Base-by-base conservation (phyloP, 2,329 filamentous ascomycete genomes). In the Xylariaceae sp. region DNA sequence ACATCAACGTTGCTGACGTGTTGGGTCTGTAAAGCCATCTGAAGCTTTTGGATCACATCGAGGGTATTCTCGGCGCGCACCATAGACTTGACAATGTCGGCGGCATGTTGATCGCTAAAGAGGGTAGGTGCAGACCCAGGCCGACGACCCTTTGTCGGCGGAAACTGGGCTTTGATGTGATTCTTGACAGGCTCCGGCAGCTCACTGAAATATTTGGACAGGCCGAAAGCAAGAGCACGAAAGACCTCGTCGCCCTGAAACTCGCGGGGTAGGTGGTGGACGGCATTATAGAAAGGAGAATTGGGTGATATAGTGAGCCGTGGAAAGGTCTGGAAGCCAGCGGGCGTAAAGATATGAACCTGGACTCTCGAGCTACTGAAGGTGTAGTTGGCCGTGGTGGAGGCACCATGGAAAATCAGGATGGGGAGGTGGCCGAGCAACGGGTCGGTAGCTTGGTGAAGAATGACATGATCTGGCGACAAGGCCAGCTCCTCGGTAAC, bases 171-270 rank as follows among this genome's bases (percentile, higher is more conserved):
- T 62, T 78, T 83, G 70, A 95, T 80, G 57, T 84, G 80, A 64
- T 78, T 78, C 76, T 90, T 95, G 67, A 91, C 86, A 39, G 80
- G 76, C 52, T 87, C 81, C 27, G 91, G 85, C 50, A 99, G 78
- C 72, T 97, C 92, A 58, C 83, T 81, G 69, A 96, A 97, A 77
- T 96, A 99, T 71, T 95, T 96, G 76, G 87, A 87, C 62, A 99
- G 78, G 54, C 89, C 91, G 71, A 97, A 95, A 47, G 92, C 94
- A 53, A 99, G 80, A 19, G 87, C 94, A 45, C 94, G 86, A 72
- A 88, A 95, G 61, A 95, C 80, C 72, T 97, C 92, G 70, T 97
- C 92, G 66, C 92, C 92, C 75, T 97, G 94, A 72, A 91, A 91
- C 69, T 96, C 92, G 68, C 91, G 87, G 42, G 94, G 91, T 43